Evolutionary conservation across 768 basidiomycete species (phyloP).

Genomic region (Amanita exitialis): DNA sequence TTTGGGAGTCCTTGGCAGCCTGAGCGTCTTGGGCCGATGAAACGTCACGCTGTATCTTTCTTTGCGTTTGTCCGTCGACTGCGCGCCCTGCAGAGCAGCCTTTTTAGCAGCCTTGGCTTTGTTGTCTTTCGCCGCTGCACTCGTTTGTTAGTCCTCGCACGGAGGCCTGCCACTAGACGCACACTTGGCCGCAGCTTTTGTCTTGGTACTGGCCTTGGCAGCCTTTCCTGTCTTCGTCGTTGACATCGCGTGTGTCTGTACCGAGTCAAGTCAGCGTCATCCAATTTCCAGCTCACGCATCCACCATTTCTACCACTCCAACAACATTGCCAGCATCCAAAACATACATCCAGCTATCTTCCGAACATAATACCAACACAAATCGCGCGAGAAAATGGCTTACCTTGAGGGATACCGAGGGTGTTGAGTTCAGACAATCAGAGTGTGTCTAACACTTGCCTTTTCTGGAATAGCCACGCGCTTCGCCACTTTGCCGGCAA

Average conservation of each 20-base stretch:
- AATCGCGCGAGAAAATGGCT: background rate
- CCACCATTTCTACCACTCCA: background rate
- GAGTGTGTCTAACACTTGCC: background rate
- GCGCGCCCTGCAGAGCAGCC: slow-evolving; percentile 84
- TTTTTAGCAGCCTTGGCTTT: slow-evolving; percentile 97
- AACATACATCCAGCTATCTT: background rate
- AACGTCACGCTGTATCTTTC: slow-evolving; percentile 81
- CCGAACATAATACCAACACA: background rate
- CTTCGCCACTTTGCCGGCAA: too few relatives aligned
- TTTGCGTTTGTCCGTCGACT: slow-evolving; percentile 72
- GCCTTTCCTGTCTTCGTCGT: slow-evolving; percentile 59
- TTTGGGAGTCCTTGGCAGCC: slow-evolving; percentile 72
- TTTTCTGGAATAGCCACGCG: background rate
- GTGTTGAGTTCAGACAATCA: background rate
- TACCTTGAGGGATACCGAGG: slow-evolving; percentile 6
- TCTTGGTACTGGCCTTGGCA: slow-evolving; percentile 28
- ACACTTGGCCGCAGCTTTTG: slow-evolving; percentile 27
- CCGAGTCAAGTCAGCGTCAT: slow-evolving; percentile 3
- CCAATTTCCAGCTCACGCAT: background rate
- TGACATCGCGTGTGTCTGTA: slow-evolving; percentile 31
- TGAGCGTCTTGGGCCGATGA: slow-evolving; percentile 93
- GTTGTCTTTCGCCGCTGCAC: slow-evolving; percentile 30
- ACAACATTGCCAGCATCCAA: background rate
- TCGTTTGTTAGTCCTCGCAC: slow-evolving; percentile 8
- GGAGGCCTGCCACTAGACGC: slow-evolving; percentile 12